phyloP scores from a whole-genome alignment of 257 asterid species.

The Solanum boliviense region DNA sequence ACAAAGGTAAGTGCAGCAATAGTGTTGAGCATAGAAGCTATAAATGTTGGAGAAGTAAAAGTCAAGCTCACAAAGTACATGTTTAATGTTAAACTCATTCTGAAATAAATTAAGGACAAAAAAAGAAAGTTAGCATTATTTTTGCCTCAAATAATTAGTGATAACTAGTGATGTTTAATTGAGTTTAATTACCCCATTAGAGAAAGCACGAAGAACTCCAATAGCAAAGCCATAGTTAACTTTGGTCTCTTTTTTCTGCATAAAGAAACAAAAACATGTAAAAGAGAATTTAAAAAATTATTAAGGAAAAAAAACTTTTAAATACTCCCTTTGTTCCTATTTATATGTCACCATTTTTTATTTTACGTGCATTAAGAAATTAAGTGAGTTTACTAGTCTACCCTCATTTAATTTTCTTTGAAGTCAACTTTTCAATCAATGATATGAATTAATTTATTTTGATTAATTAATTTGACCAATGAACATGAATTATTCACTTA shows the following conservation, averaged over 20 bases:
- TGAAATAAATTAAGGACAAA: conserved; percentile 11
- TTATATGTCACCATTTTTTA: too few relatives aligned
- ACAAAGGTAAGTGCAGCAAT: conserved; percentile 67
- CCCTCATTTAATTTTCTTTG: too few relatives aligned
- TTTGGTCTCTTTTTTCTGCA: conserved; percentile 58
- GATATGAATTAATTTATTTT: too few relatives aligned
- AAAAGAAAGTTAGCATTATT: not conserved
- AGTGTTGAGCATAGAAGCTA: conserved; percentile 59
- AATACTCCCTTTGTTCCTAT: not conserved
- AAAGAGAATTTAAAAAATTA: not conserved
- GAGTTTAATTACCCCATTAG: conserved; percentile 42
- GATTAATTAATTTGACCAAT: too few relatives aligned
- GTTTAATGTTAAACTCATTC: conserved; percentile 67
- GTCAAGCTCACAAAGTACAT: conserved; percentile 60
- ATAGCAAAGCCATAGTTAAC: conserved; percentile 37
- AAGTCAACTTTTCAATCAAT: too few relatives aligned
- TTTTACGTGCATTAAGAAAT: too few relatives aligned
- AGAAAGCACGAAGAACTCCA: conserved; percentile 55
- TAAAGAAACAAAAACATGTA: not conserved
- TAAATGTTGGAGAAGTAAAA: conserved; percentile 57
- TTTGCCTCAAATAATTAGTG: not conserved
- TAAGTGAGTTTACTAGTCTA: too few relatives aligned
- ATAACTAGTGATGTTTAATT: not conserved
- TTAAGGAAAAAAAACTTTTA: not conserved
- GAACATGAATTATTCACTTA: too few relatives aligned